Base-by-base conservation (phyloP, 441 rosid species). In the Gossypium lobatum region DNA sequence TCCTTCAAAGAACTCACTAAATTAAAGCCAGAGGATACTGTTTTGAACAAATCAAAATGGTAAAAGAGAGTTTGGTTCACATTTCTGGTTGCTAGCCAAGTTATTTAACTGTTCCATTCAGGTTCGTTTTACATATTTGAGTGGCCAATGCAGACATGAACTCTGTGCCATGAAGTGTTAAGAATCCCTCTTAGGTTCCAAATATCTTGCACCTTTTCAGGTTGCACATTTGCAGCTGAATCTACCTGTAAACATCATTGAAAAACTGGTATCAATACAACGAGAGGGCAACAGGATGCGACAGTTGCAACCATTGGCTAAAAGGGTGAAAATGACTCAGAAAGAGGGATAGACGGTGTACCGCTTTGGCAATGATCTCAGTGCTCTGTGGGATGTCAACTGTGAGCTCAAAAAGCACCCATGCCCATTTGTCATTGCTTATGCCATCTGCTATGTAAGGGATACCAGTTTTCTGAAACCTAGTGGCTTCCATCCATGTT, bases 161-260 rank as follows among this genome's bases (percentile, higher is more conserved):
- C 94, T 50, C 88, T 85, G 76, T 96, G 99, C 97, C 99, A 96
- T 37, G 98, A 93, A 17, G 97, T 96, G 78, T 96, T 96, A 55
- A 93, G 87, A 65, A 93, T 85, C 37, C 98, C 98, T 83, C 97
- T 89, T 81, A 93, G 82, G 85, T 96, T 96, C 97, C 99, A 96
- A 37, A 95, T 84, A 42, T 86, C 87, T 80, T 87, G 93, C 82
- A 92, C 96, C 42, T 80, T 84, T 78, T 89, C 95, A 8, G 98
- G 99, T 73, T 96, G 99, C 61, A 96, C 95, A 77, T 96, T 96
- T n/a, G 93, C 97, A 42, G 98, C 96, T 23, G 90, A 77, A 80
- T 93, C 97, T 74, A 89, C 98, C 99, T 93, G 86, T 73, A 34
- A 75, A 79, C 4, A 42, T 6, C 17, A 6, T 1, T 26, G n/a